A percentile compares a stretch with the other conserved stretches of the same genome.
Evolutionary conservation across 129 eudicot genomes (phyloP).

Genomic region (Flaveria sonorensis): DNA sequence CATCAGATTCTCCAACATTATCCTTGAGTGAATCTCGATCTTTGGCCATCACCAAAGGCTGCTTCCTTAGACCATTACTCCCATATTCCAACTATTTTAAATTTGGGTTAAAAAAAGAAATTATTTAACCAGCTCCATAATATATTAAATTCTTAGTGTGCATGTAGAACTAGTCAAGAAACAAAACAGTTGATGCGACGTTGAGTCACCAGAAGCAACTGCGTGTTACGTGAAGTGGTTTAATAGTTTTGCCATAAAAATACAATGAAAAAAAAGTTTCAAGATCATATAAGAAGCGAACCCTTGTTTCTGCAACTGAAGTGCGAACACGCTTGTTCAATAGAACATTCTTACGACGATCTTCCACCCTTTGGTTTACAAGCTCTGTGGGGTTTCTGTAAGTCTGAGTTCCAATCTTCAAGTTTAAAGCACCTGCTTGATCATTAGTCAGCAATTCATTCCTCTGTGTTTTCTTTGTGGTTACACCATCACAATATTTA

Average conservation of each 20-base stretch:
- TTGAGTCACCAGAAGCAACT: conserved; percentile 13
- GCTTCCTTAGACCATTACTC: conserved; percentile 59
- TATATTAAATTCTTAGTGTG: conserved; percentile 24
- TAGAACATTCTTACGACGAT: conserved; percentile 68
- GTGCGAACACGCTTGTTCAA: conserved; percentile 86
- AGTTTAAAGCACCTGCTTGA: conserved; percentile 63
- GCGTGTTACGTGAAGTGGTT: background rate
- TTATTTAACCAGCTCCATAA: conserved; percentile 14
- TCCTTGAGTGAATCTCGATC: conserved; percentile 69
- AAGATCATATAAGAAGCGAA: conserved; percentile 41
- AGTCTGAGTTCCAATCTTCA: conserved; percentile 67
- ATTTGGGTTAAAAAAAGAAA: background rate
- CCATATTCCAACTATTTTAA: conserved; percentile 60
- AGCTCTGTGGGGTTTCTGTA: conserved; percentile 59
- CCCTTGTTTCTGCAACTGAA: conserved; percentile 82
- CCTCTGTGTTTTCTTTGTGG: conserved; percentile 68
- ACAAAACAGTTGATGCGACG: conserved; percentile 4
- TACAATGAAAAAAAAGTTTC: conserved; percentile 17
- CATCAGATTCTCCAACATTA: conserved; percentile 58
- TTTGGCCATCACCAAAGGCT: conserved; percentile 51
- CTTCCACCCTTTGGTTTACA: conserved; percentile 61
- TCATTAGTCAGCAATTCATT: conserved; percentile 58
- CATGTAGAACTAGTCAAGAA: conserved; percentile 3
- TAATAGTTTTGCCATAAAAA: conserved; percentile 1
- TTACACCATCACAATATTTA: conserved; percentile 57